Evolutionary conservation across 768 basidiomycete species (phyloP).

Genomic region (Leccinum sublutescens): DNA sequence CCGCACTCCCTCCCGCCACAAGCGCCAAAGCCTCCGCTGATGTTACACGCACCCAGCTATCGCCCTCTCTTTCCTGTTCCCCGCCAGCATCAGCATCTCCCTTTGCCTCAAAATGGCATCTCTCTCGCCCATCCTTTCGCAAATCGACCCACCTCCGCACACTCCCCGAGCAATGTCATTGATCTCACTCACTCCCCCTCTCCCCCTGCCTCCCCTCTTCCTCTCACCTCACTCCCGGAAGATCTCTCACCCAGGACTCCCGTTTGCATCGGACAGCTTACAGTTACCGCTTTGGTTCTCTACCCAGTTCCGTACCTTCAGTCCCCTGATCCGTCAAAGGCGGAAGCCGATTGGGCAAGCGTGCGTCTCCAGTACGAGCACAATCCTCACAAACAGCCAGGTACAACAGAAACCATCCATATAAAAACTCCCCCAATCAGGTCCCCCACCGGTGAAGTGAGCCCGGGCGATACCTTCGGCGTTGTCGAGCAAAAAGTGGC

Average conservation of each 20-base stretch:
- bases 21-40: constrained; percentile 27
- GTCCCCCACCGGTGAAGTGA: constrained; percentile 50
- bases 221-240: constrained; percentile 39
- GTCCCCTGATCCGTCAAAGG: constrained; percentile 38
- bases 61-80: constrained; percentile 53
- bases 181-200: constrained; percentile 72
- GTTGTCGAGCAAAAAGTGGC: constrained; percentile 88
- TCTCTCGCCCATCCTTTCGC: constrained; percentile 22
- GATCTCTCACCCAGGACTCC: constrained; percentile 78
- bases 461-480: constrained; percentile 67
- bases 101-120: constrained; percentile 24
- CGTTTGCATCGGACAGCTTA: constrained; percentile 84
- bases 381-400: constrained; percentile 48
- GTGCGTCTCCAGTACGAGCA: constrained; percentile 75
- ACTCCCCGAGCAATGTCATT: constrained; percentile 55
- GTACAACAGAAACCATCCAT: constrained; percentile 69
- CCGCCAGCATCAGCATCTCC: constrained; percentile 22
- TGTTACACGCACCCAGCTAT: constrained; percentile 34
- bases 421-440: constrained; percentile 63
- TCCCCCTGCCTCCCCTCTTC: constrained; percentile 40
- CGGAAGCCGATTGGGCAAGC: constrained; percentile 61
- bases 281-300: constrained; percentile 81
- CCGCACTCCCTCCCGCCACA: constrained; percentile 23
- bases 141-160: constrained; percentile 21
- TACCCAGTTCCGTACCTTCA: constrained; percentile 73